Percentiles rank a stretch among this genome's conserved stretches.
These are phyloP conservation scores for Pelargonium myrrhifolium DNA, from an alignment of 441 rosid genomes.

Conservation along the genomic window DNA sequence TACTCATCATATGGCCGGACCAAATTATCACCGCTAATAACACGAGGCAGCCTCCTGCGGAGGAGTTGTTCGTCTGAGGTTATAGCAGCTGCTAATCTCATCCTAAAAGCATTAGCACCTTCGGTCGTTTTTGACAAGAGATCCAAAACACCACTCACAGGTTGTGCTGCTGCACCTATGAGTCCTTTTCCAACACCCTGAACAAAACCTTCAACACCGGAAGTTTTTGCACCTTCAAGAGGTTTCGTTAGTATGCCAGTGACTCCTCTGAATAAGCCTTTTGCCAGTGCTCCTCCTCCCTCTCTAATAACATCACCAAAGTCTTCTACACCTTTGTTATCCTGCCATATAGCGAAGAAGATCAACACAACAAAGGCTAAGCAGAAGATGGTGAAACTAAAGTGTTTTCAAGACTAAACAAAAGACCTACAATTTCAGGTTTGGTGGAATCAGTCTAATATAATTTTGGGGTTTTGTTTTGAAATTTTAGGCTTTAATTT, in stretches of 20 bases:
- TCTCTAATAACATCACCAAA: constrained; percentile 91
- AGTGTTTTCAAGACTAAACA: no score
- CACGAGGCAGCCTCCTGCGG: constrained; percentile 88
- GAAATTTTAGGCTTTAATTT: no score
- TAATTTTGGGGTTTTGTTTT: no score
- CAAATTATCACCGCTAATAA: constrained; percentile 81
- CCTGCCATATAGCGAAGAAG: constrained; percentile 40
- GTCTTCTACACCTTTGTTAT: constrained; percentile 94
- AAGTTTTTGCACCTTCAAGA: constrained; percentile 91
- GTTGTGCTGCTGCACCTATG: constrained; percentile 98
- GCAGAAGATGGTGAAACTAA: no score
- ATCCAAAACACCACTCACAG: constrained; percentile 98
- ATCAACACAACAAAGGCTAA: not conserved
- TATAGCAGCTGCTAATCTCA: constrained; percentile 93
- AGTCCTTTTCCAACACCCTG: constrained; percentile 98
- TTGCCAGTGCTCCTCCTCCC: constrained; percentile 99
- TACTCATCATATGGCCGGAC: constrained; percentile 80
- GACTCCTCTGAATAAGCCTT: constrained; percentile 96
- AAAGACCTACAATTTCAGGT: no score
- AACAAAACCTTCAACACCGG: constrained; percentile 97
- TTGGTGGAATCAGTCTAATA: no score
- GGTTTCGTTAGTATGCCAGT: constrained; percentile 97
- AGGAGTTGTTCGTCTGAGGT: constrained; percentile 98
- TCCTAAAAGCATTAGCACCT: constrained; percentile 99
- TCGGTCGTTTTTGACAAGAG: constrained; percentile 96